phyloP scores from a whole-genome alignment of 768 basidiomycete species.

The Lepiota subincarnata region DNA sequence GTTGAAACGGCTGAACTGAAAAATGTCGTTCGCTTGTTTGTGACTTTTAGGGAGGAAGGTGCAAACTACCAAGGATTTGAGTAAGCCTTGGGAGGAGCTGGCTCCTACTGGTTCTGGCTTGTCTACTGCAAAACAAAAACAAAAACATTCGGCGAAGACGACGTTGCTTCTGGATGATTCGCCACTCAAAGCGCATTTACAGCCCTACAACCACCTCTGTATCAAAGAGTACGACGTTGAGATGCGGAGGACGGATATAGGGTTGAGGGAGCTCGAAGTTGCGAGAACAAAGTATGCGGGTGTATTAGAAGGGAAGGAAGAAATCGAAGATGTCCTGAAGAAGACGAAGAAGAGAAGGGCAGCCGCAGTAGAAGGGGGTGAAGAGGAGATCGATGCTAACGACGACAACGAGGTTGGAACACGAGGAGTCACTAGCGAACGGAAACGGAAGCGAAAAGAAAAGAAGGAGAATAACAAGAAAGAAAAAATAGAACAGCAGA shows the following conservation, averaged over 20 bases:
- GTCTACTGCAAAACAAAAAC: constrained; percentile 7
- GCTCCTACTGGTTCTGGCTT: constrained; percentile 13
- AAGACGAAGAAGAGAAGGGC: constrained; percentile 1
- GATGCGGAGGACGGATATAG: constrained; percentile 32
- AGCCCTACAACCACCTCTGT: constrained; percentile 82
- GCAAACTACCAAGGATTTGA: constrained; percentile 71
- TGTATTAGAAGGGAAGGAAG: neutral
- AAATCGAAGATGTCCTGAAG: constrained; percentile 4
- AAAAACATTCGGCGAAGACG: constrained; percentile 37
- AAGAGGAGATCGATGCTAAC: neutral
- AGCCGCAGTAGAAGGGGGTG: neutral
- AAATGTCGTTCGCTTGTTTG: neutral
- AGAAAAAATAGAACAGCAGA: neutral
- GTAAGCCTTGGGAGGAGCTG: constrained; percentile 56
- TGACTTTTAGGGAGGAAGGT: constrained; percentile 35
- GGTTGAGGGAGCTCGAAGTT: constrained; percentile 15
- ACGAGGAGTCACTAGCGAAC: neutral
- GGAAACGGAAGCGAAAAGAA: constrained; percentile 15
- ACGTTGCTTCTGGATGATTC: constrained; percentile 54
- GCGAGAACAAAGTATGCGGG: neutral
- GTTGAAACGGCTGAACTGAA: neutral
- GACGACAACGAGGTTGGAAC: neutral
- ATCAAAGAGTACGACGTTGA: constrained; percentile 60
- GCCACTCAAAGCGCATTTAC: constrained; percentile 53
- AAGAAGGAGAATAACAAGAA: constrained; percentile 16